Conservation (phyloP, 768 basidiomycete species). For the Lenzites betulinus region DNA sequence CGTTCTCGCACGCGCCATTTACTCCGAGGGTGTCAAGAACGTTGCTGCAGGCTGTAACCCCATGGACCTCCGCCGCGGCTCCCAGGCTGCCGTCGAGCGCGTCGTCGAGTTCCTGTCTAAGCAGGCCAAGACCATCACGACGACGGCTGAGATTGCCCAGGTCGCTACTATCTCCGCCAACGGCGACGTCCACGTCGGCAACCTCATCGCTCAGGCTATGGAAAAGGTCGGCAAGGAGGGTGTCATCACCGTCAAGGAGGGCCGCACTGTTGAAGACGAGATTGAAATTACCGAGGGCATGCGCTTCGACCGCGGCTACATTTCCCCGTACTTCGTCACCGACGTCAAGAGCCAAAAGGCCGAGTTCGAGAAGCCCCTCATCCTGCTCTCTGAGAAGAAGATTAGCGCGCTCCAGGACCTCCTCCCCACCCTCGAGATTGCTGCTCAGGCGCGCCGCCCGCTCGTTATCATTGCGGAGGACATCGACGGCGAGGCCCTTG, state of each 20-base stretch:
- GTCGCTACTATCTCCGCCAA: constrained; percentile 93
- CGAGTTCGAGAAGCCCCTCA: constrained; percentile 95
- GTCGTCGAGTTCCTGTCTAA: constrained; percentile 89
- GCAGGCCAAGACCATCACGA: constrained; percentile 93
- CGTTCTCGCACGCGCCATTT: constrained; percentile 95
- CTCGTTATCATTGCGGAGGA: constrained; percentile 98
- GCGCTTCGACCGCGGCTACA: constrained; percentile 99
- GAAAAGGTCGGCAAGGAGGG: constrained; percentile 99
- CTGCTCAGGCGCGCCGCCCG: constrained; percentile 82
- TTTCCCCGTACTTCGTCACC: constrained; percentile 97
- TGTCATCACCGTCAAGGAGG: constrained; percentile 99
- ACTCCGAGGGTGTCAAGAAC: constrained; percentile 98
- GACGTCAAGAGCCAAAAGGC: constrained; percentile 96
- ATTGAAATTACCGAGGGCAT: constrained; percentile 99
- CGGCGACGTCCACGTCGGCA: constrained; percentile 86
- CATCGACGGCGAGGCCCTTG: constrained; percentile 95
- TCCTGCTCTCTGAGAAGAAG: constrained; percentile 97
- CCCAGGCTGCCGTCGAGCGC: constrained; percentile 92
- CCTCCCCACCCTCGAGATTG: constrained; percentile 84
- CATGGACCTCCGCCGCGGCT: constrained; percentile 98
- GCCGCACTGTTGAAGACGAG: constrained; percentile 96
- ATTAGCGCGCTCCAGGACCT: constrained; percentile 94
- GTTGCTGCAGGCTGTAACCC: constrained; percentile 99
- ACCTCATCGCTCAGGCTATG: constrained; percentile 97
- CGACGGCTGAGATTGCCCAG: constrained; percentile 96